These are phyloP conservation scores for Cystoisospora suis DNA, from an alignment of 169 alveolate genomes.

Conservation along the genomic window DNA sequence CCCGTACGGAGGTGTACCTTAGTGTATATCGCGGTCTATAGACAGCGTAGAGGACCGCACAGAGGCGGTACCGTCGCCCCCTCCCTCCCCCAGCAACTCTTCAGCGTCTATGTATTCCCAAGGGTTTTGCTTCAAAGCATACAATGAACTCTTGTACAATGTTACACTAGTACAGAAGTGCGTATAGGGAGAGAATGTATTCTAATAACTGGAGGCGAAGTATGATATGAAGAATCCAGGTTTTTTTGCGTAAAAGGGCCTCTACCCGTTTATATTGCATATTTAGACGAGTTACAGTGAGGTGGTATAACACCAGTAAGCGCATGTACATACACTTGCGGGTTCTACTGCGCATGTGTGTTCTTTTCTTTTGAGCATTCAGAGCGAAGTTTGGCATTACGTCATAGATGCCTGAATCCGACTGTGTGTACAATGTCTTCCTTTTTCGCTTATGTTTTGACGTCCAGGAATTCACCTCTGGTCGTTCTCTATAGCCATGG, in stretches of 20 bases:
- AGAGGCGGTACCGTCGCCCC: too few species aligned
- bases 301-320: not conserved
- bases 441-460: not conserved
- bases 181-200: too few species aligned
- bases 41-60: not conserved
- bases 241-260: too few species aligned
- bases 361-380: not conserved
- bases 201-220: too few species aligned
- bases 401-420: not conserved
- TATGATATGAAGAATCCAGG: too few species aligned
- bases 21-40: not conserved
- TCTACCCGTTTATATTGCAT: too few species aligned
- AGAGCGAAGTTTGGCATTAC: not conserved
- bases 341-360: not conserved
- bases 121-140: too few species aligned
- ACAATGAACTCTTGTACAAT: too few species aligned
- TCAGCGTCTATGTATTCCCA: too few species aligned
- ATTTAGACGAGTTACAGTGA: not conserved
- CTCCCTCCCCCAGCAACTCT: too few species aligned
- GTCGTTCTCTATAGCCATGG: slow-evolving; percentile 35
- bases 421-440: not conserved
- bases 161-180: too few species aligned
- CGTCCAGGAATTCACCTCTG: slow-evolving; percentile 1
- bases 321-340: not conserved
- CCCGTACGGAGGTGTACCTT: not conserved